Base-by-base conservation (phyloP, 2,329 filamentous ascomycete species). In the Clathrospora elynae region DNA sequence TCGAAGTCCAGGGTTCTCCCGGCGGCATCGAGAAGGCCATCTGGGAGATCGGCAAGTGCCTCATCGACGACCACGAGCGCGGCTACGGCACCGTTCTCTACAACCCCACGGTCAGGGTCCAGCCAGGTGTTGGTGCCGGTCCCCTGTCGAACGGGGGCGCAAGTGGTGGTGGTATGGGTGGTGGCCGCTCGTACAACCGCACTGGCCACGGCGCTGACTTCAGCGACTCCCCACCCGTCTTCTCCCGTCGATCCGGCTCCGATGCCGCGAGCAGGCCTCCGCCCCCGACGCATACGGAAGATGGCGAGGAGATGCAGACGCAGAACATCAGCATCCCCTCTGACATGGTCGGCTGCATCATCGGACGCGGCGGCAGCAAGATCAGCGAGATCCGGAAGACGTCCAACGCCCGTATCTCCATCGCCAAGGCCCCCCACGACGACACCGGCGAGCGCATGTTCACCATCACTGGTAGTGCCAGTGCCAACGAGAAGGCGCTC, bases 301-400 rank as follows among this genome's bases (percentile, higher is more conserved):
- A 97, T 55, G 93, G 93, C 51, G 93, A 97, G 70, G 92, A 96
- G 73, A 88, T 97, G 49, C 92, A 96, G 73, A 99, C 93, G 1
- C 93, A 99, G 70, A 99, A 99, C 76, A 99, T 99, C 75, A 96
- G 90, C 78, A 99, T 99, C 64, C 93, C 93, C 17, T 91, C 93
- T 33, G 93, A 99, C 77, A 99, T 99, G 93, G 93, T 99, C 71
- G 93, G 93, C 59, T 99, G 93, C 76, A 99, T 99, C 75, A 99
- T 99, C 70, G 93, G 93, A 57, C 87, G 91, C 55, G 90, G 81
- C 40, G 93, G 93, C 55, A 91, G 83, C 78, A 99, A 99, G 82
- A 99, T 99, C 68, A 96, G 90, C 71, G 93, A 99, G 76, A 99
- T 99, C 63, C 88, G 93, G 72, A 95, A 96, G 79, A 91, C 86